Base-by-base conservation (phyloP, 164 flowering plant genomes). In the Piper betle region DNA sequence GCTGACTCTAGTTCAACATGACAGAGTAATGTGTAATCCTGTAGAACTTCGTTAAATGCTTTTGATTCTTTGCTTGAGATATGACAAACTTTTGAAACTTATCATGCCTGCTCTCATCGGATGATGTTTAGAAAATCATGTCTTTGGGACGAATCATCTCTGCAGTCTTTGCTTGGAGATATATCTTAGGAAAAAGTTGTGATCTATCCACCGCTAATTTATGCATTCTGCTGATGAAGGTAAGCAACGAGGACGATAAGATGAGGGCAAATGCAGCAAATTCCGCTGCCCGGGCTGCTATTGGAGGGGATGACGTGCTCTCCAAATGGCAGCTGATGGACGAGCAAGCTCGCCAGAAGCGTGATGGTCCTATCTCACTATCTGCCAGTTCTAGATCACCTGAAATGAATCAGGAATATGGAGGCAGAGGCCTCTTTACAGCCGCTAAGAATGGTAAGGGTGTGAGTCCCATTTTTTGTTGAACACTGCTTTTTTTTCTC, bases 321-420 rank as follows among this genome's bases (percentile, higher is more conserved):
- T 82, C 91, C 39, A 90, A 84, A 69, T 93, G 97, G 97, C 95
- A 90, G 72, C 86, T 88, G 58, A 88, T 86, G 97, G 94, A 94
- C 63, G 97, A 93, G 72, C 89, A 81, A 69, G 91, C 90, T 17
- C 80, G 84, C 39, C 92, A 86, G 73, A 93, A 90, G 70, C 91
- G 86, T 64, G 87, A 84, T 69, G 94, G 86, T 42, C 77, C 60
- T 46, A 1, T 46, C 15, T 46, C 12, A 2, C 60, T 81, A 54
- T 79, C 91, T 64, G 62, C 67, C 33, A 25, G 33, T 25, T 2
- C 33, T 25, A 25, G 2, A 25, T 25, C 33, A 25, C 33, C 33
- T 25, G 33, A 25, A 25, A 25, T 0, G 33, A 75, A 65, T 58
- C 84, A 79, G 63, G 88, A 77, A 58, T 62, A 73, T 20, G 95